A percentile compares a stretch with the other conserved stretches of the same genome.
phyloP scores from a whole-genome alignment of 2,329 filamentous ascomycete genomes.

The Monilinia aucupariae region DNA sequence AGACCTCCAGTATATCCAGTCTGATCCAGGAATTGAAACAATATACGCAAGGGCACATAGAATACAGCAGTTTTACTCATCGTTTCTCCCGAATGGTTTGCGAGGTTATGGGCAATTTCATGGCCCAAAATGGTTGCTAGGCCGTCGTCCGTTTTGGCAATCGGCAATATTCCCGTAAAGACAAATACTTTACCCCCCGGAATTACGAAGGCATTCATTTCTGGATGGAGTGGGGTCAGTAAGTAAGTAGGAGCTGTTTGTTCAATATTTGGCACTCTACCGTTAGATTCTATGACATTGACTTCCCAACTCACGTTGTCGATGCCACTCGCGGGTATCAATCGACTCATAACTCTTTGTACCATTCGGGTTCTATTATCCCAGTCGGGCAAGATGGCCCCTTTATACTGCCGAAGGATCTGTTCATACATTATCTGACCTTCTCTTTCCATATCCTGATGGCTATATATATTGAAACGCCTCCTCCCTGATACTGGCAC shows the following conservation, averaged over 20 bases:
- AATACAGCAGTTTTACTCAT: constrained; percentile 39
- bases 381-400: constrained; percentile 49
- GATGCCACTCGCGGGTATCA: constrained; percentile 64
- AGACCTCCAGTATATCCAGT: constrained; percentile 27
- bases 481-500: constrained; percentile 67
- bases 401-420: constrained; percentile 50
- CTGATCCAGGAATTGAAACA: constrained; percentile 36
- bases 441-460: constrained; percentile 49
- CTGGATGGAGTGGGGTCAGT: constrained; percentile 18
- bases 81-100: constrained; percentile 62
- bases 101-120: constrained; percentile 73
- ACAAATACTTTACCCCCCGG: constrained; percentile 79
- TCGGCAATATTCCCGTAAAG: constrained; percentile 64
- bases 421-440: constrained; percentile 51
- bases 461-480: constrained; percentile 65
- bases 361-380: constrained; percentile 55
- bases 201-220: constrained; percentile 69
- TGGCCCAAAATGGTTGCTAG: constrained; percentile 72
- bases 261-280: constrained; percentile 30
- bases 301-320: constrained; percentile 61
- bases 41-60: constrained; percentile 37
- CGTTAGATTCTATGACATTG: constrained; percentile 63
- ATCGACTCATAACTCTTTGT: constrained; percentile 55
- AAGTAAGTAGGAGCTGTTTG: no score
- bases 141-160: constrained; percentile 61